Percentiles rank a stretch among this genome's conserved stretches.
phyloP scores from a whole-genome alignment of 169 alveolate species.

The Plasmodium blacklocki region DNA sequence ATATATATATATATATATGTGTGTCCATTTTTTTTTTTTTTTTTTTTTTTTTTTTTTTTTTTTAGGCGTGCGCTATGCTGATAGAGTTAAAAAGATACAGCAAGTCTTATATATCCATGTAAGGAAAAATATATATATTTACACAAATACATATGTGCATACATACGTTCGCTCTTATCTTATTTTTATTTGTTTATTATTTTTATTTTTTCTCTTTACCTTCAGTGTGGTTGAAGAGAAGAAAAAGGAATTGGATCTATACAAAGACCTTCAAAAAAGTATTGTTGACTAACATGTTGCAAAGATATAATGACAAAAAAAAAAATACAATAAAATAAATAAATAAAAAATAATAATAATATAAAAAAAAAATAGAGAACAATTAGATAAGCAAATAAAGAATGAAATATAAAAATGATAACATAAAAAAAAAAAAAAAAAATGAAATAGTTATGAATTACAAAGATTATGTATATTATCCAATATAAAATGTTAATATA shows the following conservation, averaged over 20 bases:
- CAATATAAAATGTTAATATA: no score
- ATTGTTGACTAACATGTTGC: conserved; percentile 13
- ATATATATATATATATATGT: background rate
- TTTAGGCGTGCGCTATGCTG: conserved; percentile 41
- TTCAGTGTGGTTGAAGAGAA: conserved; percentile 54
- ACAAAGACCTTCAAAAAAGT: conserved; percentile 54
- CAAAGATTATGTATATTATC: no score
- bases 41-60: background rate
- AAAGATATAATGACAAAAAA: background rate
- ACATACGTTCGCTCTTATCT: background rate
- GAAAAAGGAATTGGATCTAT: conserved; percentile 52
- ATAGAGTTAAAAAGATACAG: conserved; percentile 55
- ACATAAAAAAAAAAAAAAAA: background rate
- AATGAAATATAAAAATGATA: background rate
- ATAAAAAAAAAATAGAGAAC: no score
- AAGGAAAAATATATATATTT: background rate
- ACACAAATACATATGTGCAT: background rate
- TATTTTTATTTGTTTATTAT: background rate
- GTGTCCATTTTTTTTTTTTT: background rate
- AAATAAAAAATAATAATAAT: background rate
- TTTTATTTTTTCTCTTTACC: background rate
- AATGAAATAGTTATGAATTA: background rate
- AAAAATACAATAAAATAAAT: background rate
- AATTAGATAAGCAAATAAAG: background rate
- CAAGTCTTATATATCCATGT: conserved; percentile 53